phyloP scores from a whole-genome alignment of 1,139 yeast genomes.

The Starmera stellimalicola region DNA sequence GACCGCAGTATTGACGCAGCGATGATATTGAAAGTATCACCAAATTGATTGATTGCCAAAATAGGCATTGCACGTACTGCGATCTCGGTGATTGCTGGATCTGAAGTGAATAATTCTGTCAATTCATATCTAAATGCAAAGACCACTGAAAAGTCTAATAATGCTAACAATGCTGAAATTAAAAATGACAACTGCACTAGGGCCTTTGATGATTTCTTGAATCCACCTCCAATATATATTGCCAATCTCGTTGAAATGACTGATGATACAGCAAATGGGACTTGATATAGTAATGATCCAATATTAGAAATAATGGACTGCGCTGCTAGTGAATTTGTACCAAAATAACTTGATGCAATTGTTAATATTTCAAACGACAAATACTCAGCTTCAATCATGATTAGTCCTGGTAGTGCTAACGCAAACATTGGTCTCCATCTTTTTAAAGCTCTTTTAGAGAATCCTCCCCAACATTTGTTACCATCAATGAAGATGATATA shows the following conservation, averaged over 20 bases:
- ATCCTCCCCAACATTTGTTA: slow-evolving; percentile 26
- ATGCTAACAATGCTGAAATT: slow-evolving; percentile 21
- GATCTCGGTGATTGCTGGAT: slow-evolving; percentile 16
- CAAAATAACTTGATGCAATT: slow-evolving; percentile 30
- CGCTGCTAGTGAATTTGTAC: slow-evolving; percentile 32
- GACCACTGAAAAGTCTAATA: slow-evolving; percentile 16
- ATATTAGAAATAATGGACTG: slow-evolving; percentile 32
- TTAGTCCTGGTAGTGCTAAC: slow-evolving; percentile 30
- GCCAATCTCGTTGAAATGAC: slow-evolving; percentile 34
- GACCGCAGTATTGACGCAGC: slow-evolving; percentile 55
- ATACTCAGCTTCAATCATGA: slow-evolving; percentile 34
- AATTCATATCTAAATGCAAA: slow-evolving; percentile 17
- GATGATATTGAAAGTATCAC: slow-evolving; percentile 45
- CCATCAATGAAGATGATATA: slow-evolving; percentile 25
- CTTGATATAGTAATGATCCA: slow-evolving; percentile 30
- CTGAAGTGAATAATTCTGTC: slow-evolving; percentile 21
- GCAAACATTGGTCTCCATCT: slow-evolving; percentile 28
- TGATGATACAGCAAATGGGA: slow-evolving; percentile 33
- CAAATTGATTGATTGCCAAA: slow-evolving; percentile 50
- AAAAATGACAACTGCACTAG: slow-evolving; percentile 13
- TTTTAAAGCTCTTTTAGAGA: slow-evolving; percentile 16
- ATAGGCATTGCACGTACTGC: slow-evolving; percentile 19
- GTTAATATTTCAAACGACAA: slow-evolving; percentile 33
- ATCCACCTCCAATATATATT: slow-evolving; percentile 26
- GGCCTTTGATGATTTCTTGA: slow-evolving; percentile 12